Conservation (phyloP, 768 basidiomycete species). For the Tylopilus intermedius region DNA sequence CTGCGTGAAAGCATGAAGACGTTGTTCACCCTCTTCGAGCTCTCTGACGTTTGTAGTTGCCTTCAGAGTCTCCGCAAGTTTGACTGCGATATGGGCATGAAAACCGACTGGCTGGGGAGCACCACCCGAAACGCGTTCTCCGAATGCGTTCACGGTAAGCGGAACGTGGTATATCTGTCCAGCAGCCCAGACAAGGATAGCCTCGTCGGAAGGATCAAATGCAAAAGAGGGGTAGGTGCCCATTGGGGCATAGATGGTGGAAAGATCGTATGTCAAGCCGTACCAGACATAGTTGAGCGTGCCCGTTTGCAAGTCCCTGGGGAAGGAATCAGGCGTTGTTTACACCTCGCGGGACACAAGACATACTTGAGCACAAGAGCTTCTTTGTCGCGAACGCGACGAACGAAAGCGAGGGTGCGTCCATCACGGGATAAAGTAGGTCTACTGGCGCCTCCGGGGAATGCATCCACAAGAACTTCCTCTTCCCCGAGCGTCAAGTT, state of each 20-base stretch:
- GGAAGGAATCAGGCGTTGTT: constrained; percentile 1
- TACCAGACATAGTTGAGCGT: constrained; percentile 63
- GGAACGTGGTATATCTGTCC: constrained; percentile 66
- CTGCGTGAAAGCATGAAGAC: constrained; percentile 59
- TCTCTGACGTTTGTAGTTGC: constrained; percentile 47
- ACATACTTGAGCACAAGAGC: constrained; percentile 66
- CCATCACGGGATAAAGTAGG: constrained; percentile 67
- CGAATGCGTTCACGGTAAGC: constrained; percentile 31
- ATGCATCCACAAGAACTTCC: constrained; percentile 48
- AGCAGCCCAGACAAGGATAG: constrained; percentile 67
- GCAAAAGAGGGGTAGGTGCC: constrained; percentile 76
- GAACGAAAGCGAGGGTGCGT: constrained; percentile 68
- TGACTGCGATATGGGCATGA: constrained; percentile 58
- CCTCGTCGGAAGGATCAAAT: constrained; percentile 35
- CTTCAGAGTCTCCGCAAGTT: constrained; percentile 54
- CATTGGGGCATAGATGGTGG: constrained; percentile 64
- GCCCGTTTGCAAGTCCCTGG: constrained; percentile 62
- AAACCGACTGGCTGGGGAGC: constrained; percentile 51
- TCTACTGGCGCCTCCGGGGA: constrained; percentile 68
- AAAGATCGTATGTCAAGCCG: constrained; percentile 66
- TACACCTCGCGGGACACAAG: background rate
- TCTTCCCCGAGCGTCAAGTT: constrained; percentile 60
- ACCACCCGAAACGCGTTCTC: constrained; percentile 44
- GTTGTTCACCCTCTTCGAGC: constrained; percentile 51
- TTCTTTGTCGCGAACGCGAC: constrained; percentile 68